phyloP scores from a whole-genome alignment of 139 green algal genomes.

The Klebsormidium nitens region DNA sequence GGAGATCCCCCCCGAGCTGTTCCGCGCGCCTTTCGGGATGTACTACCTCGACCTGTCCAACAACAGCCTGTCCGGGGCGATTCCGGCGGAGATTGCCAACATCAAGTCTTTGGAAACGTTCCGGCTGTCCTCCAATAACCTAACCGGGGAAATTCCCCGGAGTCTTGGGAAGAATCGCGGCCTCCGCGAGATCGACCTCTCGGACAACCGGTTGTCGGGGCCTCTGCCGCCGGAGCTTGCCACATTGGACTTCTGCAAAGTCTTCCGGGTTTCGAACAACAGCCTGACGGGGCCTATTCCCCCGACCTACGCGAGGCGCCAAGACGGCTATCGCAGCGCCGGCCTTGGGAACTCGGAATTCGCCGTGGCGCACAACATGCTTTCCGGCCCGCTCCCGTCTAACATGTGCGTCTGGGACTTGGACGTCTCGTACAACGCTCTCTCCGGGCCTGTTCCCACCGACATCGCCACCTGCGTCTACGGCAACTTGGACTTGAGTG shows the following conservation, averaged over 20 bases:
- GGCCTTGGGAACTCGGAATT: too few species aligned
- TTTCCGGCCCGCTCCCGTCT: too few species aligned
- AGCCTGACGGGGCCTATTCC: slow-evolving; percentile 2
- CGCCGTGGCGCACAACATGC: too few species aligned
- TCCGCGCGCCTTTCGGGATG: neutral
- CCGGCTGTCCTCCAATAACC: neutral
- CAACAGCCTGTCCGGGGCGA: neutral
- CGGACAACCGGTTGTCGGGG: neutral
- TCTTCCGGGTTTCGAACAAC: neutral
- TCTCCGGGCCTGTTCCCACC: neutral
- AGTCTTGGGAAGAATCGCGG: neutral
- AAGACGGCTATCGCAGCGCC: too few species aligned
- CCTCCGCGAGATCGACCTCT: neutral
- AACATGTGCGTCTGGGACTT: too few species aligned
- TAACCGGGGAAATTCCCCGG: neutral
- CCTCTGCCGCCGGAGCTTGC: neutral
- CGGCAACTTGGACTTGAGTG: too few species aligned
- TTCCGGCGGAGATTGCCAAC: slow-evolving; percentile 11
- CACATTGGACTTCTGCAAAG: neutral
- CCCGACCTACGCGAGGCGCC: too few species aligned
- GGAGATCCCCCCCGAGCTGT: slow-evolving; percentile 11
- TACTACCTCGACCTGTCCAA: neutral
- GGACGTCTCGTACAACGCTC: slow-evolving; percentile 5
- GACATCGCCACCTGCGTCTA: too few species aligned
- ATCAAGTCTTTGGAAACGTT: neutral